Base-by-base conservation (phyloP, 306 rosid species). In the Fagus crenata region DNA sequence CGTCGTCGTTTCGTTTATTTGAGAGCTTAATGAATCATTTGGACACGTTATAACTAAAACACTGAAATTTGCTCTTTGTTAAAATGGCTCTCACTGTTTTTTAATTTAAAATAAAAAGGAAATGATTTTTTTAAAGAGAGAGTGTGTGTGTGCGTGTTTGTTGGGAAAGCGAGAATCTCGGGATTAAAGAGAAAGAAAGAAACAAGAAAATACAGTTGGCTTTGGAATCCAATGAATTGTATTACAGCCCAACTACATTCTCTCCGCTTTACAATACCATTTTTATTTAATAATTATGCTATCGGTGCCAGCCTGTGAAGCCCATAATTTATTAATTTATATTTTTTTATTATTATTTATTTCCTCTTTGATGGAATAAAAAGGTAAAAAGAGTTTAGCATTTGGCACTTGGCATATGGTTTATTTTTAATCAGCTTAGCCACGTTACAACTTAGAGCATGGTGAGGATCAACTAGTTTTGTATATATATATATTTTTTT, bases 161-260 rank as follows among this genome's bases (percentile, higher is more conserved):
- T 35, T 2, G 41, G 14, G 33, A 72, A 39, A 53, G 65, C 71
- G 83, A 74, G 54, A 71, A 72, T 79, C 78, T 53, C 78, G 82
- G 77, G 39, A 12, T 15, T 13, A 11, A 41, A 42, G 42, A 8
- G 71, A 1, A 42, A 9, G 39, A 14, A 72, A 78, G 40, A 71
- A 64, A 76, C 78, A 53, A 76, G 64, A 75, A 53, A 80, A 85
- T 85, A 82, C 90, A 86, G 96, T 91, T 89, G 91, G 90, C 77
- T 76, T 81, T 76, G 78, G 90, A 85, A 89, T 85, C 83, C 85
- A 77, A 69, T 85, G 88, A 80, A 87, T 80, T 85, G 85, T 75
- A 82, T 77, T 69, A 55, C 82, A 80, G 78, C 82, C 56, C 51
- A 72, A 77, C 84, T 15, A 3, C 32, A 18, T 64, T 79, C 33